Conservation (phyloP, 305 asterid species). For the Fraxinus platypoda region DNA sequence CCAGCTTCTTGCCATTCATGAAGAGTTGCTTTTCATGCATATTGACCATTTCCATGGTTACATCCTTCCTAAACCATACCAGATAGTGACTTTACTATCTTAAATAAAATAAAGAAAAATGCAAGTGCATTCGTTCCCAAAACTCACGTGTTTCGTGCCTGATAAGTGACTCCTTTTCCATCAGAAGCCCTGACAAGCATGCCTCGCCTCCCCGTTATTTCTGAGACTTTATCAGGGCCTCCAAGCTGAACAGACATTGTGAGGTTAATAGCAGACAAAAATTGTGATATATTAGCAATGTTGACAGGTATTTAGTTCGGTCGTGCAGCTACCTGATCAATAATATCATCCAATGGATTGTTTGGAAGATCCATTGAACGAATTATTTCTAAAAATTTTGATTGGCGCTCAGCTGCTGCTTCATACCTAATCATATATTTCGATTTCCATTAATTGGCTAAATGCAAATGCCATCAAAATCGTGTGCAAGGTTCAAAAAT, state of each 20-base stretch:
- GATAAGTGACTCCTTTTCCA: conserved; percentile 96
- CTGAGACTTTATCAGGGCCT: conserved; percentile 95
- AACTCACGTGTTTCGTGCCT: conserved; percentile 95
- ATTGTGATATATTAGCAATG: background rate
- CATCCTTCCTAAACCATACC: conserved; percentile 70
- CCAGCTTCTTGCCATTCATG: conserved; percentile 89
- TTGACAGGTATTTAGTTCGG: conserved; percentile 9
- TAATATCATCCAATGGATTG: conserved; percentile 97
- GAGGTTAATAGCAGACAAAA: conserved; percentile 20
- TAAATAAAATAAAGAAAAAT: conserved; percentile 18
- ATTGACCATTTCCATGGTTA: conserved; percentile 97
- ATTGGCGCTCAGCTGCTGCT: conserved; percentile 72
- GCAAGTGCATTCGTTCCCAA: conserved; percentile 14
- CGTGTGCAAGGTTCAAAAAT: background rate
- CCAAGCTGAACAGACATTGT: conserved; percentile 67
- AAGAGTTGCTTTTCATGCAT: conserved; percentile 95
- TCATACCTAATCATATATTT: conserved; percentile 63
- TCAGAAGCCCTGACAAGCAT: conserved; percentile 89
- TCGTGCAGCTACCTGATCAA: conserved; percentile 69
- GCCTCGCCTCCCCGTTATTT: conserved; percentile 96
- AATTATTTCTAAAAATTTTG: conserved; percentile 68
- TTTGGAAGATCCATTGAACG: conserved; percentile 93
- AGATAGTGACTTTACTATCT: conserved; percentile 28
- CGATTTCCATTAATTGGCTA: conserved; percentile 18
- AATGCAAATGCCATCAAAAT: background rate